phyloP scores from a whole-genome alignment of 768 basidiomycete genomes.

The Tricholoma hemisulphureum region DNA sequence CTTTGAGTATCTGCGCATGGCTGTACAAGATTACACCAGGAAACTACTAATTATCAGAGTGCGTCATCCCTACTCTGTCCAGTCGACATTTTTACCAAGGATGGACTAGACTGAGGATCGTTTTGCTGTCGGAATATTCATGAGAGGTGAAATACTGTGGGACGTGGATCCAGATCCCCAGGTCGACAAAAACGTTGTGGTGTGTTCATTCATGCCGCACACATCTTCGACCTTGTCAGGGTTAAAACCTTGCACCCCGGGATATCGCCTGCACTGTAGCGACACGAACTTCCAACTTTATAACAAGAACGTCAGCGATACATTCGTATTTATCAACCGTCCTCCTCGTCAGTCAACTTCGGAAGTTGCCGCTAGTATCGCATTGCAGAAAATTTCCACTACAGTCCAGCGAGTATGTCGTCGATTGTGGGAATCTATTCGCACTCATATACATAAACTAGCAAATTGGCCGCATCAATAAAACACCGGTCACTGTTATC shows the following conservation, averaged over 20 bases:
- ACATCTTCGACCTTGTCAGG: conserved; percentile 47
- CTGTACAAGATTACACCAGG: conserved; percentile 54
- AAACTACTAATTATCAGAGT: conserved; percentile 62
- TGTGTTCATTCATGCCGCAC: conserved; percentile 59
- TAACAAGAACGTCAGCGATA: conserved; percentile 48
- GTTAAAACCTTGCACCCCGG: conserved; percentile 49
- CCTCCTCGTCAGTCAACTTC: conserved; percentile 43
- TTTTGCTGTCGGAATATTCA: conserved; percentile 63
- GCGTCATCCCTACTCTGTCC: background rate
- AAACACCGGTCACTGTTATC: conserved; percentile 48
- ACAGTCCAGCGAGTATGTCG: conserved; percentile 48
- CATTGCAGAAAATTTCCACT: conserved; percentile 57
- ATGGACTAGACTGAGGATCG: conserved; percentile 53
- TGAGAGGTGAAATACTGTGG: conserved; percentile 58
- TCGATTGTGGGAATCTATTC: background rate
- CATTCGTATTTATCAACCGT: conserved; percentile 57
- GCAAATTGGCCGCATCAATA: conserved; percentile 62
- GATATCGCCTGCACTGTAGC: conserved; percentile 56
- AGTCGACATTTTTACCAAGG: background rate
- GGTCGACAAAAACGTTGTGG: conserved; percentile 57
- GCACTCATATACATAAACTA: conserved; percentile 18
- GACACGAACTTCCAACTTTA: conserved; percentile 60
- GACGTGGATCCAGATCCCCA: conserved; percentile 50
- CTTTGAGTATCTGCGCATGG: conserved; percentile 59
- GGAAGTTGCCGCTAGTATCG: conserved; percentile 58